These are phyloP conservation scores for Viridothelium virens DNA, from an alignment of 495 filamentous ascomycete species.

Conservation along the genomic window DNA sequence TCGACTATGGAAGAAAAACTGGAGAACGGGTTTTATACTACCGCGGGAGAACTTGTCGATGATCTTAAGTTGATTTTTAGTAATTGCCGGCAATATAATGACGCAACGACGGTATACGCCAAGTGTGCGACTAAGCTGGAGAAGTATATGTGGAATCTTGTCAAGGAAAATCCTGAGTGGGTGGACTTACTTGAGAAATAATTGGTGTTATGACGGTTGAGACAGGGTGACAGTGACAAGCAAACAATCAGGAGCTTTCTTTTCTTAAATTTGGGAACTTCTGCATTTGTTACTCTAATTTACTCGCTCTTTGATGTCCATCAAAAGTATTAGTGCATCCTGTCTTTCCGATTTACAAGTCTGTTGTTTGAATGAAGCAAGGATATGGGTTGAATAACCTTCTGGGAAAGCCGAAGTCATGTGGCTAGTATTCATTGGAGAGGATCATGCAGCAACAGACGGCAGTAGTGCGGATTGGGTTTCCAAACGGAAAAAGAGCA, in stretches of 20 bases:
- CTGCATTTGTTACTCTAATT: neutral
- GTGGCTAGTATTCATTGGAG: conserved; percentile 1
- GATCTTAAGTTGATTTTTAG: conserved; percentile 89
- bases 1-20: conserved; percentile 92
- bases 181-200: conserved; percentile 10
- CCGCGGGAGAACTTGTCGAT: conserved; percentile 84
- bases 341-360: neutral
- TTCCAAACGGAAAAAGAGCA: conserved; percentile 8
- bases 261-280: conserved; percentile 3
- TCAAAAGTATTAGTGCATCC: conserved; percentile 4
- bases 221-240: neutral
- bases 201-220: neutral
- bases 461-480: neutral
- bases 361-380: conserved; percentile 1
- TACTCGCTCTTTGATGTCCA: neutral
- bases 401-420: neutral
- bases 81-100: conserved; percentile 94
- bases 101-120: conserved; percentile 87
- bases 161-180: conserved; percentile 93
- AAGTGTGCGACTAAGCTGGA: conserved; percentile 94
- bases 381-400: neutral
- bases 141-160: conserved; percentile 92
- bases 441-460: conserved; percentile 1
- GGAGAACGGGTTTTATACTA: conserved; percentile 84
- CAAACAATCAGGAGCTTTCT: conserved; percentile 3